Conservation (phyloP, 2,329 filamentous ascomycete species). For the Talaromyces verruculosus region DNA sequence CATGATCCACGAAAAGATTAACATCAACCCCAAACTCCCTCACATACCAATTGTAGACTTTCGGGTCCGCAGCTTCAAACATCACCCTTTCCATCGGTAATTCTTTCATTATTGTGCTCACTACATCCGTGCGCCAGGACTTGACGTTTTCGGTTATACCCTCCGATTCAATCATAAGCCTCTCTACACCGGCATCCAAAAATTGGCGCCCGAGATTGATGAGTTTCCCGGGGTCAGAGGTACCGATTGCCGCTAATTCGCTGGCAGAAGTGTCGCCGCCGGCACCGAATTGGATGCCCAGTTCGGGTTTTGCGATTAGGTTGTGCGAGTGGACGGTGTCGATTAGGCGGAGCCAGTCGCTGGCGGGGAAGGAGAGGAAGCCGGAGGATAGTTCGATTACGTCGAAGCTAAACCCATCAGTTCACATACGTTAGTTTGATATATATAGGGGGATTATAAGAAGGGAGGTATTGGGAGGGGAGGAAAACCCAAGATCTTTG, state of each 20-base stretch:
- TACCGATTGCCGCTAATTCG: constrained; percentile 50
- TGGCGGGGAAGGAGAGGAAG: constrained; percentile 55
- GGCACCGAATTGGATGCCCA: constrained; percentile 59
- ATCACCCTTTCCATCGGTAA: constrained; percentile 55
- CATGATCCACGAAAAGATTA: constrained; percentile 59
- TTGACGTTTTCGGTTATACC: constrained; percentile 59
- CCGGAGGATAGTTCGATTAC: constrained; percentile 56
- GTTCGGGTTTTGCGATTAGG: constrained; percentile 55
- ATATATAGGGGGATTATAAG: too few relatives aligned
- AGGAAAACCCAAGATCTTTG: constrained; percentile 50
- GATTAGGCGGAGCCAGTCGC: constrained; percentile 56
- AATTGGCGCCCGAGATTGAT: constrained; percentile 53
- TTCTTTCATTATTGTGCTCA: constrained; percentile 54
- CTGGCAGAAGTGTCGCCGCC: constrained; percentile 54
- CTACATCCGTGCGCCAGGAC: constrained; percentile 57
- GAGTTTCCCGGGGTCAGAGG: constrained; percentile 52
- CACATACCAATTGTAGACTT: constrained; percentile 59
- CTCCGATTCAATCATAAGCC: constrained; percentile 61
- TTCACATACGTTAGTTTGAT: neutral
- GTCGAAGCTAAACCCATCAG: constrained; percentile 45
- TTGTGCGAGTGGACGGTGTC: constrained; percentile 50
- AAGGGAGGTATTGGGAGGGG: too few relatives aligned
- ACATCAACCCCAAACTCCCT: constrained; percentile 58
- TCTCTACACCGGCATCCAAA: constrained; percentile 54
- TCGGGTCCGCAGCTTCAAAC: constrained; percentile 59